phyloP scores from a whole-genome alignment of 2,329 filamentous ascomycete genomes.

The Diaporthe sp. region DNA sequence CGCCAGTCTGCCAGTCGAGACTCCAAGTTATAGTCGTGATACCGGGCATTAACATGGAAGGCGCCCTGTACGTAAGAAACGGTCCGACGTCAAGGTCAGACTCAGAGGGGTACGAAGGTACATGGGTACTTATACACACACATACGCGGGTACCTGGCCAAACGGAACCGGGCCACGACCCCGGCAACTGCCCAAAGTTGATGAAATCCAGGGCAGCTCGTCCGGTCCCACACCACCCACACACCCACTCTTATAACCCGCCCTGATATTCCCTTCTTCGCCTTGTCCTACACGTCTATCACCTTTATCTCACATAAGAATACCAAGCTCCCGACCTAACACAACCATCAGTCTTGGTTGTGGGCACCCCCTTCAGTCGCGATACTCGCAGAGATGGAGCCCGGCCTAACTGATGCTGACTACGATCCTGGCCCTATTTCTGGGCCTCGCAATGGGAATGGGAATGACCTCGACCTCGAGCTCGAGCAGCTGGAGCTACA shows the following conservation, averaged over 20 bases:
- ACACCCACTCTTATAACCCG: constrained; percentile 22
- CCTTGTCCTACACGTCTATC: background rate
- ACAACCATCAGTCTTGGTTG: background rate
- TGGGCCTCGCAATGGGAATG: constrained; percentile 1
- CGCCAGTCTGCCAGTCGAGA: background rate
- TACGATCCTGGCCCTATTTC: constrained; percentile 16
- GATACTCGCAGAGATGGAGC: constrained; percentile 13
- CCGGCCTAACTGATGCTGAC: constrained; percentile 6
- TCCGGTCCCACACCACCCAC: constrained; percentile 5
- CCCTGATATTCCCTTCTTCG: constrained; percentile 13
- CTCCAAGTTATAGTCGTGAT: background rate
- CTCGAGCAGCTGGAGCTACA: constrained; percentile 15
- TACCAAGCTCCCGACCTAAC: background rate
- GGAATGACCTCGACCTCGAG: background rate
- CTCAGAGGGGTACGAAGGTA: background rate
- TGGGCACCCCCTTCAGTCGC: background rate
- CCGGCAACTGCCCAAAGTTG: constrained; percentile 23
- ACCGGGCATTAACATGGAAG: background rate
- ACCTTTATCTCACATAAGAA: background rate
- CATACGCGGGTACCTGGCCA: background rate
- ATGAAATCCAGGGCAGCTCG: constrained; percentile 4
- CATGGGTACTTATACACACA: background rate
- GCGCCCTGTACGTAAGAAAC: background rate
- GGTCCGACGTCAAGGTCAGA: constrained; percentile 17
- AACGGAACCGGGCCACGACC: constrained; percentile 13